phyloP scores from a whole-genome alignment of 495 filamentous ascomycete genomes.

The Chaetomidium leptoderma region DNA sequence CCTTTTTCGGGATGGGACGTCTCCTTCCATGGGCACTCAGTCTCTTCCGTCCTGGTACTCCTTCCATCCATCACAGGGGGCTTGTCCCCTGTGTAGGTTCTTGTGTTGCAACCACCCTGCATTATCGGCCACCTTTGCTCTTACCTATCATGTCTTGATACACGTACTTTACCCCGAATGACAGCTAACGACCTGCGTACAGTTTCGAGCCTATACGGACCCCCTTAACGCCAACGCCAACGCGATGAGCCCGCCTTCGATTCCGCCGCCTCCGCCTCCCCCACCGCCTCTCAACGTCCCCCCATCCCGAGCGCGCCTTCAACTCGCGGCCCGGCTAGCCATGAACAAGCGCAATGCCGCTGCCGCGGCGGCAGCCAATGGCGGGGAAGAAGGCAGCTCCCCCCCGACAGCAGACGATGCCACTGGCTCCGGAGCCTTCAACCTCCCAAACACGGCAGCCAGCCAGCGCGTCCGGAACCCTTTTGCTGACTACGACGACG shows the following conservation, averaged over 20 bases:
- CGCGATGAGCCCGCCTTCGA: constrained; percentile 47
- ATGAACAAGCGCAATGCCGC: constrained; percentile 65
- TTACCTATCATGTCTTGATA: neutral
- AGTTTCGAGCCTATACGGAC: constrained; percentile 52
- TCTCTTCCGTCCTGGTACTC: neutral
- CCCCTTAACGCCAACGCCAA: constrained; percentile 37
- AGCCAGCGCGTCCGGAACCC: constrained; percentile 40
- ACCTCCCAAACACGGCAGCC: constrained; percentile 21
- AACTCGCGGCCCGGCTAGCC: constrained; percentile 77
- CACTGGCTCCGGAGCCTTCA: constrained; percentile 21
- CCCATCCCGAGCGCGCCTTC: constrained; percentile 79
- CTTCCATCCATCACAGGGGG: too few relatives aligned
- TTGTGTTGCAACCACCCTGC: too few relatives aligned
- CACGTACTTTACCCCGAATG: neutral
- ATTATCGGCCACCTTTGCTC: neutral
- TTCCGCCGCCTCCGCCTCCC: constrained; percentile 50
- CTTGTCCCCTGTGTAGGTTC: too few relatives aligned
- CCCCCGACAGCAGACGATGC: constrained; percentile 24
- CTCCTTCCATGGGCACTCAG: neutral
- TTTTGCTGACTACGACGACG: constrained; percentile 48
- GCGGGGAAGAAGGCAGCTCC: constrained; percentile 26
- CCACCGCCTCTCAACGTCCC: constrained; percentile 71
- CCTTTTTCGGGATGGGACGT: neutral
- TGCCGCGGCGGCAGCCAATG: constrained; percentile 33
- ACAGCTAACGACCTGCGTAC: constrained; percentile 22